phyloP scores from a whole-genome alignment of 192 early-diverging fungal genomes.

The Geranomyces variabilis region DNA sequence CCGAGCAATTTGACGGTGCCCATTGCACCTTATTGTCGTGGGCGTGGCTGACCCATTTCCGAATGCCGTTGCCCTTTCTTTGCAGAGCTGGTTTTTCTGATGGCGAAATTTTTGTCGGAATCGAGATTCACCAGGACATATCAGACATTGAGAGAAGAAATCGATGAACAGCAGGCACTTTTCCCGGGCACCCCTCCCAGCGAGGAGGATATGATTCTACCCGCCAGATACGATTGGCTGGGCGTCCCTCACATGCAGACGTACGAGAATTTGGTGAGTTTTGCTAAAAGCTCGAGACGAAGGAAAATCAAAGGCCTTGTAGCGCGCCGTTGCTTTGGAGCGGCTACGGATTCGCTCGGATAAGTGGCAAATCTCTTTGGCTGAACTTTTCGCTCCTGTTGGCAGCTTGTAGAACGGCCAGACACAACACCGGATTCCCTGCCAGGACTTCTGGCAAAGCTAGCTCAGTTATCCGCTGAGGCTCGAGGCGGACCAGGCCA shows the following conservation, averaged over 20 bases:
- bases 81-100: conserved; percentile 50
- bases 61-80: not conserved
- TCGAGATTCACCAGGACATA: conserved; percentile 62
- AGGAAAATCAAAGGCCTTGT: no score
- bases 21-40: not conserved
- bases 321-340: no score
- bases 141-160: conserved; percentile 46
- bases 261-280: conserved; percentile 5
- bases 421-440: not conserved
- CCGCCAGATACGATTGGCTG: conserved; percentile 71
- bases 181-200: not conserved
- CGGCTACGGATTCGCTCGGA: not conserved
- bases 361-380: no score
- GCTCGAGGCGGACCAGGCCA: not conserved
- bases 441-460: no score
- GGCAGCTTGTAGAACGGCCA: not conserved
- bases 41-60: no score
- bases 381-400: not conserved
- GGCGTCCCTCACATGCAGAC: conserved; percentile 41
- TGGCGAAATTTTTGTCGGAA: conserved; percentile 67
- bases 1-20: no score
- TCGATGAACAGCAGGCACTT: conserved; percentile 1
- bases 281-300: no score
- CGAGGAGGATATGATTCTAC: conserved; percentile 58
- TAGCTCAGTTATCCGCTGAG: no score